These are phyloP conservation scores for Fusarium globosum DNA, from an alignment of 2,329 filamentous ascomycete species.

Conservation along the genomic window DNA sequence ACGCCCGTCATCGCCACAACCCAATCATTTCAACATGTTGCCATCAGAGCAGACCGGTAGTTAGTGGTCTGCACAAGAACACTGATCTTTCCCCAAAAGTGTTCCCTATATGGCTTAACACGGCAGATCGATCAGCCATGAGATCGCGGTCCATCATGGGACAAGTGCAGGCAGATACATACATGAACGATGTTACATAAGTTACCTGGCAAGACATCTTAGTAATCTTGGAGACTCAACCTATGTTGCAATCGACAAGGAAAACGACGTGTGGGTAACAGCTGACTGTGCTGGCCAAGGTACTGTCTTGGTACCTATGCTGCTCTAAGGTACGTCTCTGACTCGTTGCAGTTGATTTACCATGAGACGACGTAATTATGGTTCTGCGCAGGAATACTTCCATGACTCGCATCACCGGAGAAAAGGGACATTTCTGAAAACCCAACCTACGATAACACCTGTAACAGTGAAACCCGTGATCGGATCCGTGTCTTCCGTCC, in stretches of 20 bases:
- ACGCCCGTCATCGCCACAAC: neutral
- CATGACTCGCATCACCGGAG: neutral
- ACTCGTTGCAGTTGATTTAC: conserved; percentile 5
- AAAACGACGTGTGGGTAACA: neutral
- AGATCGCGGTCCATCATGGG: conserved; percentile 15
- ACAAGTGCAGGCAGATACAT: conserved; percentile 13
- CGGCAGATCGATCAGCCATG: conserved; percentile 1
- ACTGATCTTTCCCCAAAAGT: neutral
- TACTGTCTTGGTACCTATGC: neutral
- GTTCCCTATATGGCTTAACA: neutral
- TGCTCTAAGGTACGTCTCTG: neutral
- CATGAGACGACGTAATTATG: neutral
- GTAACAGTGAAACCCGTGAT: conserved; percentile 5
- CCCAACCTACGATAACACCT: neutral
- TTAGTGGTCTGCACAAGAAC: neutral
- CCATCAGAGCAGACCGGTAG: neutral
- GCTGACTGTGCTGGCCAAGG: conserved; percentile 9
- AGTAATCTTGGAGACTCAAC: neutral
- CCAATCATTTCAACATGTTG: too few species aligned
- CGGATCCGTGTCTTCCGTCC: conserved; percentile 10
- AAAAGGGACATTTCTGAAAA: neutral
- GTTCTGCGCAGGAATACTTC: neutral
- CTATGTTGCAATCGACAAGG: neutral
- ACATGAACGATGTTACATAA: conserved; percentile 1
- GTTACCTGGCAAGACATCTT: neutral